phyloP scores from a whole-genome alignment of 2,329 filamentous ascomycete species.

The Elsinoe necatrix region DNA sequence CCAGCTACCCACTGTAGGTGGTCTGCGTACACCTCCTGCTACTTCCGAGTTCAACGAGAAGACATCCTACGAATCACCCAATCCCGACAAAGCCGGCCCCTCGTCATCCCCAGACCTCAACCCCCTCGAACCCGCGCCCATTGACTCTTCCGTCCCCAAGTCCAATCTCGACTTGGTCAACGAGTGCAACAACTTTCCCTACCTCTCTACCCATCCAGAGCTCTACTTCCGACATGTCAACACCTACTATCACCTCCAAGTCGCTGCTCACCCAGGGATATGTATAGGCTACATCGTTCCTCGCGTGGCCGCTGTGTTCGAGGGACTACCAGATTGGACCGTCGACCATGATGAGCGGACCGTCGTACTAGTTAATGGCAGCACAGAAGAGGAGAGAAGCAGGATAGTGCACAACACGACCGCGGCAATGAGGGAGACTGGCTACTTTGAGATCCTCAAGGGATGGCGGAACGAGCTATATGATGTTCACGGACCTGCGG shows the following conservation, averaged over 20 bases:
- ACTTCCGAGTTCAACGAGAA: constrained; percentile 17
- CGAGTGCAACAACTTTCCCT: constrained; percentile 63
- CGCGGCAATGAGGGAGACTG: constrained; percentile 58
- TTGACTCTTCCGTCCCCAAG: constrained; percentile 25
- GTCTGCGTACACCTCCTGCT: constrained; percentile 24
- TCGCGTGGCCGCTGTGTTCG: constrained; percentile 51
- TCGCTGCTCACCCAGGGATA: constrained; percentile 54
- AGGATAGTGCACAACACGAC: constrained; percentile 49
- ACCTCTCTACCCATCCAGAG: constrained; percentile 53
- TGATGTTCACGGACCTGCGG: constrained; percentile 58
- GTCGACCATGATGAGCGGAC: constrained; percentile 54
- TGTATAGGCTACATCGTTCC: constrained; percentile 53
- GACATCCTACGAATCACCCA: constrained; percentile 18
- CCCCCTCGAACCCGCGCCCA: constrained; percentile 25
- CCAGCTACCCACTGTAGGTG: constrained; percentile 5
- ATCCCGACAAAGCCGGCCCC: constrained; percentile 19
- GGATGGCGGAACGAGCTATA: constrained; percentile 78
- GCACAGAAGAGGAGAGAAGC: constrained; percentile 56
- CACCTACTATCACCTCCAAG: constrained; percentile 56
- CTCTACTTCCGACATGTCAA: constrained; percentile 41
- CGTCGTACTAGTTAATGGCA: constrained; percentile 49
- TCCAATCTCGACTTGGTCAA: constrained; percentile 48
- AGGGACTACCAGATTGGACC: constrained; percentile 51
- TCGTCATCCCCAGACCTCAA: background rate
- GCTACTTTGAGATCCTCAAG: constrained; percentile 62